Evolutionary conservation across 2,329 filamentous ascomycete genomes (phyloP).

Genomic region (Coleophoma crateriformis): DNA sequence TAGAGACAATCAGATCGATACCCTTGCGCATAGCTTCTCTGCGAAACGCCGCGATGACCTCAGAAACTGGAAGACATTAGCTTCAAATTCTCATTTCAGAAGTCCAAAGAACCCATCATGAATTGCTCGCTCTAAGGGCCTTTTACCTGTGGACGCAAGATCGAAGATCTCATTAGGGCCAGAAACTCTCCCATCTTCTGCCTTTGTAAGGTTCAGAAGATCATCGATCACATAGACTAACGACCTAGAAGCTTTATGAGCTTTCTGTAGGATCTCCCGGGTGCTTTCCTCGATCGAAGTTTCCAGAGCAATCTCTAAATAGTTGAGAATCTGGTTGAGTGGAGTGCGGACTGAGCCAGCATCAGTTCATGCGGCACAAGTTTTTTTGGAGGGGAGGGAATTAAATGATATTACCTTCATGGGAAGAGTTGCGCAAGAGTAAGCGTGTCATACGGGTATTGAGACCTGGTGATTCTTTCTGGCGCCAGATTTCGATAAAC

Average conservation of each 20-base stretch:
- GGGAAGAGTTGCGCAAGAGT: conserved; percentile 15
- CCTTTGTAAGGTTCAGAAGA: conserved; percentile 15
- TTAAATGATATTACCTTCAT: conserved; percentile 6
- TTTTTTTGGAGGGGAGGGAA: too few species aligned
- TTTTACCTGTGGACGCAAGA: conserved; percentile 1
- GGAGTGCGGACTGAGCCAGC: conserved; percentile 10
- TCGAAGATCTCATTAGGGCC: conserved; percentile 12
- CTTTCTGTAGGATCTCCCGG: conserved; percentile 11
- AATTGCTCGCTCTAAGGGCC: background rate
- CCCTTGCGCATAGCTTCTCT: conserved; percentile 16
- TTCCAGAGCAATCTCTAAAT: conserved; percentile 17
- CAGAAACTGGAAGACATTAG: conserved; percentile 2
- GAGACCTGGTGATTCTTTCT: conserved; percentile 14
- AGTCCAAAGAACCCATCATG: too few species aligned
- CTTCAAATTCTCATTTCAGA: too few species aligned
- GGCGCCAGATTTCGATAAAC: conserved; percentile 17
- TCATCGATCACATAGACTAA: conserved; percentile 16
- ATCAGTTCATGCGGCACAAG: background rate
- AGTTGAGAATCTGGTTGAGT: conserved; percentile 16
- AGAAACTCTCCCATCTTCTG: conserved; percentile 8
- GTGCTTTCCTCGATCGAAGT: conserved; percentile 11
- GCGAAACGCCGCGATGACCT: conserved; percentile 13
- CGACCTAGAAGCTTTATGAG: conserved; percentile 15
- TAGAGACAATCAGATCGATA: conserved; percentile 13
- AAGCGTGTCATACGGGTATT: conserved; percentile 12